These are phyloP conservation scores for Trametes cinnabarina DNA, from an alignment of 768 basidiomycete genomes.

Conservation along the genomic window DNA sequence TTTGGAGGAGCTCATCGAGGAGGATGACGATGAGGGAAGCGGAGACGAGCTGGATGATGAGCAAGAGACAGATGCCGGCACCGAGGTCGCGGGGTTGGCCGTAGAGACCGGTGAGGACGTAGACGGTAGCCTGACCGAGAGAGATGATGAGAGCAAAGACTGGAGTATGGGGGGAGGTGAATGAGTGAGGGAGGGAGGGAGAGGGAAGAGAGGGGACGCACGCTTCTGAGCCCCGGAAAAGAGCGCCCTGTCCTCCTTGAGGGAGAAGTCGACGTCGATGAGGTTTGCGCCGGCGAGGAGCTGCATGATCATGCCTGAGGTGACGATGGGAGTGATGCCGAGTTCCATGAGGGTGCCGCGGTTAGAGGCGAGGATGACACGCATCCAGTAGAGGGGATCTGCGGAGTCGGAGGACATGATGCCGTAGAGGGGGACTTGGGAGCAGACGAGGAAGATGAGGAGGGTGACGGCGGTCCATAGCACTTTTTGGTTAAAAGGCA, in stretches of 20 bases:
- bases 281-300: conserved; percentile 95
- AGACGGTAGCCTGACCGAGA: conserved; percentile 95
- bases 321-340: conserved; percentile 96
- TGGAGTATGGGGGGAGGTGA: conserved; percentile 31
- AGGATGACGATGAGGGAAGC: conserved; percentile 96
- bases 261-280: conserved; percentile 94
- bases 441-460: conserved; percentile 99
- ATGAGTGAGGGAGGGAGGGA: neutral
- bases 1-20: conserved; percentile 97
- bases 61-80: conserved; percentile 92
- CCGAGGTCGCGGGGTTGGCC: conserved; percentile 92
- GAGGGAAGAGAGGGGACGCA: conserved; percentile 32
- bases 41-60: conserved; percentile 93
- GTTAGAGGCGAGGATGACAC: conserved; percentile 98
- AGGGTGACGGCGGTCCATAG: conserved; percentile 99
- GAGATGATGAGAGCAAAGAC: conserved; percentile 97
- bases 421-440: conserved; percentile 97
- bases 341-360: conserved; percentile 99
- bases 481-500: conserved; percentile 97
- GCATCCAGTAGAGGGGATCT: conserved; percentile 99
- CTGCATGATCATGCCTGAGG: conserved; percentile 99
- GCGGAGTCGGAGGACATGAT: conserved; percentile 99
- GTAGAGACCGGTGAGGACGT: conserved; percentile 95
- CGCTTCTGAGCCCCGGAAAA: conserved; percentile 97
- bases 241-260: conserved; percentile 95